These are phyloP conservation scores for Neurospora sp. DNA, from an alignment of 495 filamentous ascomycete species.

Conservation along the genomic window DNA sequence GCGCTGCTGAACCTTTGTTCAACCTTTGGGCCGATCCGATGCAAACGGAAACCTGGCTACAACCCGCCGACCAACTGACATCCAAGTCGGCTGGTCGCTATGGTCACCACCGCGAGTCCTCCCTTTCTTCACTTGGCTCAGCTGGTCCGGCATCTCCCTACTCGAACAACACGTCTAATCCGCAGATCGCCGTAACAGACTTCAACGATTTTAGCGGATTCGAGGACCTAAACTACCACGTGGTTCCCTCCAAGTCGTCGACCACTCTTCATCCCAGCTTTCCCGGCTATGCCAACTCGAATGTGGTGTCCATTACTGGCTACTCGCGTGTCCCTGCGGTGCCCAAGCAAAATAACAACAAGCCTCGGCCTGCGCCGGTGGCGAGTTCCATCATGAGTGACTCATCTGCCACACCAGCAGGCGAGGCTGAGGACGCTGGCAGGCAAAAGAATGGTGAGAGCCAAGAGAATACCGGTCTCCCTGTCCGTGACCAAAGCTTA, in stretches of 20 bases:
- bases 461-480: conserved; percentile 38
- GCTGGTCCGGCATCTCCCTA: conserved; percentile 45
- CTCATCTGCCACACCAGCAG: conserved; percentile 45
- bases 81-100: conserved; percentile 28
- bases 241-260: conserved; percentile 24
- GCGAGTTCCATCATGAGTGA: conserved; percentile 42
- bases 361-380: conserved; percentile 36
- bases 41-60: conserved; percentile 35
- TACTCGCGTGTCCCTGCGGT: conserved; percentile 19
- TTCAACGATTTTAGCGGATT: conserved; percentile 25
- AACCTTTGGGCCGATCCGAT: conserved; percentile 22
- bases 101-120: conserved; percentile 45
- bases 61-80: conserved; percentile 27
- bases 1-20: conserved; percentile 4
- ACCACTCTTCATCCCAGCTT: conserved; percentile 26
- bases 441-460: conserved; percentile 39
- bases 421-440: conserved; percentile 36
- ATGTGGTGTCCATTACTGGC: conserved; percentile 10
- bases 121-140: conserved; percentile 46
- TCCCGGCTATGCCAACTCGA: conserved; percentile 12
- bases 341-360: conserved; percentile 24
- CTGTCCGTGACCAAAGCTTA: conserved; percentile 33
- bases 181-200: conserved; percentile 41
- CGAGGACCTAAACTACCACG: conserved; percentile 32
- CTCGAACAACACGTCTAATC: conserved; percentile 39